Conservation (phyloP, 106 monocot genomes). For the Apostasia ramifera region DNA sequence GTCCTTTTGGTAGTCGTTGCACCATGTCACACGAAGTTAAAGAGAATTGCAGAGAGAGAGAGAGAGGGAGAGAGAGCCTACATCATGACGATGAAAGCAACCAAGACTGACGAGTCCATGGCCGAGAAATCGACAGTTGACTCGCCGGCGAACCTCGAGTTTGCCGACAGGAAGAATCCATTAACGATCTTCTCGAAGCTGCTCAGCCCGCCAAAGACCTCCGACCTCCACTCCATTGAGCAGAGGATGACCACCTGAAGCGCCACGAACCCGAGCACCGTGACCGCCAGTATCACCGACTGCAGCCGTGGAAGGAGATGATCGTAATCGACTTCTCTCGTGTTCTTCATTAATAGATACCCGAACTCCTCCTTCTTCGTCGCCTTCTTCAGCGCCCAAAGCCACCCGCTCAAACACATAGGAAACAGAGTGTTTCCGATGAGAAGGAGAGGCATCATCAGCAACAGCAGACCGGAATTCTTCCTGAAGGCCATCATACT, state of each 20-base stretch:
- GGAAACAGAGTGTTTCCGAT: slow-evolving; percentile 45
- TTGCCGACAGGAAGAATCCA: slow-evolving; percentile 32
- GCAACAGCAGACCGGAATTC: slow-evolving; percentile 26
- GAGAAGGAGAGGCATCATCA: slow-evolving; percentile 24
- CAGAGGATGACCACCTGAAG: slow-evolving; percentile 4
- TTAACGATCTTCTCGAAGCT: slow-evolving; percentile 25
- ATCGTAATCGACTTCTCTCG: neutral
- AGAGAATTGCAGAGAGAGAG: neutral
- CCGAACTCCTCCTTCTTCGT: slow-evolving; percentile 7
- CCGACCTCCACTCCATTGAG: slow-evolving; percentile 20
- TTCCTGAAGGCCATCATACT: slow-evolving; percentile 47
- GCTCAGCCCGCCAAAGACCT: slow-evolving; percentile 22
- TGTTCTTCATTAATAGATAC: neutral
- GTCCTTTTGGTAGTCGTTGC: too few species aligned
- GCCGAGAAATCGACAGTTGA: slow-evolving; percentile 18
- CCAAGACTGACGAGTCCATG: slow-evolving; percentile 19
- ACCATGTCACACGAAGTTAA: too few species aligned
- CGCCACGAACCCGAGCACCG: too few species aligned
- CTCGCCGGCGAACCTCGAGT: slow-evolving; percentile 28
- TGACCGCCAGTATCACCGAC: too few species aligned
- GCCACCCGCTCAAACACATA: slow-evolving; percentile 3
- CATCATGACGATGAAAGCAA: slow-evolving; percentile 27
- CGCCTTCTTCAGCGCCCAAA: slow-evolving; percentile 18
- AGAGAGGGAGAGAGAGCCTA: slow-evolving; percentile 6
- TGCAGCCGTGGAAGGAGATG: slow-evolving; percentile 13